Percentiles rank a stretch among this genome's conserved stretches.
Evolutionary conservation across 345 rosid genomes (phyloP).

Genomic region (Populus euphratica): DNA sequence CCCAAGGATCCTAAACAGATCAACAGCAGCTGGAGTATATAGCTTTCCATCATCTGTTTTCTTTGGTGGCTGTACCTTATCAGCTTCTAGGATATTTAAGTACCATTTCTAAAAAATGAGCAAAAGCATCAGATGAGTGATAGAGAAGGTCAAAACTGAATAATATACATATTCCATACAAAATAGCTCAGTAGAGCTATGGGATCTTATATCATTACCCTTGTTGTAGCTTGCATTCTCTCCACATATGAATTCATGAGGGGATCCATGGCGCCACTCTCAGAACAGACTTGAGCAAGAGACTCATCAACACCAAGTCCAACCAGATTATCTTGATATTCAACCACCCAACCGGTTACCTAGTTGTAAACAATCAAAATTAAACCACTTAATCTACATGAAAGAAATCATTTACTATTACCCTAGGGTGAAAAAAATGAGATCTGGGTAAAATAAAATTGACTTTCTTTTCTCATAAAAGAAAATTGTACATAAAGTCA

Average conservation of each 20-base stretch:
- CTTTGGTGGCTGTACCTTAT: conserved; percentile 95
- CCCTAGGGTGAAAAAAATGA: conserved; percentile 4
- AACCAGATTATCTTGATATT: conserved; percentile 91
- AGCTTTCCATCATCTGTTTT: conserved; percentile 98
- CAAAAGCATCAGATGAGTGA: conserved; percentile 11
- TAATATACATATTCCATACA: neutral
- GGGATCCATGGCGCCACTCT: conserved; percentile 99
- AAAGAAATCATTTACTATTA: conserved; percentile 2
- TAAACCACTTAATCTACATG: conserved; percentile 8
- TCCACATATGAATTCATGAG: conserved; percentile 96
- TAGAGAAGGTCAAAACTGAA: neutral
- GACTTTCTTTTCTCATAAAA: neutral
- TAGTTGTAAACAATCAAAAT: conserved; percentile 34
- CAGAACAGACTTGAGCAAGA: conserved; percentile 99
- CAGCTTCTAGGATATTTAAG: conserved; percentile 89
- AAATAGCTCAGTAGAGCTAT: neutral
- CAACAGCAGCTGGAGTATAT: conserved; percentile 99
- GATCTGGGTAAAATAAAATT: neutral
- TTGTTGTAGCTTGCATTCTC: conserved; percentile 98
- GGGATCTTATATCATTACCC: conserved; percentile 40
- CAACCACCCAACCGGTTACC: conserved; percentile 99
- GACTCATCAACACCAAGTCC: conserved; percentile 99
- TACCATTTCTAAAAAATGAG: conserved; percentile 81
- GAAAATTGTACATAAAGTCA: neutral
- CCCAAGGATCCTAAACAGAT: conserved; percentile 94